Percentiles rank a stretch among this genome's conserved stretches.
Evolutionary conservation across 2,329 filamentous ascomycete genomes (phyloP).

Genomic region (Gyromitra esculenta): DNA sequence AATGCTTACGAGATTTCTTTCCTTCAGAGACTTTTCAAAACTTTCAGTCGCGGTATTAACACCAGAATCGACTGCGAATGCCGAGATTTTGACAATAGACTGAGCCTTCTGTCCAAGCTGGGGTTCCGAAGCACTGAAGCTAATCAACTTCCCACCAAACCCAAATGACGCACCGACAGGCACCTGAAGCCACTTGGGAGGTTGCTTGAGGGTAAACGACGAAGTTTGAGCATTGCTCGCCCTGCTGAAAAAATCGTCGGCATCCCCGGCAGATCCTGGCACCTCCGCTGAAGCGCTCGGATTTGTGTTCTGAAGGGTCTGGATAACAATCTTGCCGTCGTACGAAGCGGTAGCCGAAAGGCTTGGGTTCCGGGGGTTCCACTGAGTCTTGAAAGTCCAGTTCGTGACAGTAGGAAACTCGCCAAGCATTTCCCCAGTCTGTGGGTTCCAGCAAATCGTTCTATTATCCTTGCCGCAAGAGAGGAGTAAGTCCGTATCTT

Average conservation of each 20-base stretch:
- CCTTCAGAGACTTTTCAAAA: constrained; percentile 83
- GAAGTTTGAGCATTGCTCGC: constrained; percentile 92
- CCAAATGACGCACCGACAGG: constrained; percentile 90
- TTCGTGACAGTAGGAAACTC: constrained; percentile 99
- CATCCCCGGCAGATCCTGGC: constrained; percentile 76
- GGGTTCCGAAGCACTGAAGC: constrained; percentile 70
- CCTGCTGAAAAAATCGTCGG: constrained; percentile 95
- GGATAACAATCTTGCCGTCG: constrained; percentile 92
- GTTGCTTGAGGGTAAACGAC: constrained; percentile 84
- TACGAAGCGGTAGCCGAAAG: constrained; percentile 95
- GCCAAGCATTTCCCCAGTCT: constrained; percentile 85
- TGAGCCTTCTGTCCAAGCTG: constrained; percentile 72
- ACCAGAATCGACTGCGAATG: constrained; percentile 87
- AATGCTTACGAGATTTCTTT: constrained; percentile 79
- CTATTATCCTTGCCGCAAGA: constrained; percentile 97
- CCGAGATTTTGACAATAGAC: constrained; percentile 83
- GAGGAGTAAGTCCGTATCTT: constrained; percentile 86
- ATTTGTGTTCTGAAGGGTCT: constrained; percentile 94
- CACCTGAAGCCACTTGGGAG: constrained; percentile 89
- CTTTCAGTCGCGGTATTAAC: constrained; percentile 84
- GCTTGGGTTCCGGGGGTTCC: constrained; percentile 91
- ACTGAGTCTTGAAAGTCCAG: constrained; percentile 96
- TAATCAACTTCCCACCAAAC: constrained; percentile 91
- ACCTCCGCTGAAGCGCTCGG: constrained; percentile 68
- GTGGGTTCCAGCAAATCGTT: constrained; percentile 94